phyloP scores from a whole-genome alignment of 2,329 filamentous ascomycete genomes.

The Paracamarosporium sp. region DNA sequence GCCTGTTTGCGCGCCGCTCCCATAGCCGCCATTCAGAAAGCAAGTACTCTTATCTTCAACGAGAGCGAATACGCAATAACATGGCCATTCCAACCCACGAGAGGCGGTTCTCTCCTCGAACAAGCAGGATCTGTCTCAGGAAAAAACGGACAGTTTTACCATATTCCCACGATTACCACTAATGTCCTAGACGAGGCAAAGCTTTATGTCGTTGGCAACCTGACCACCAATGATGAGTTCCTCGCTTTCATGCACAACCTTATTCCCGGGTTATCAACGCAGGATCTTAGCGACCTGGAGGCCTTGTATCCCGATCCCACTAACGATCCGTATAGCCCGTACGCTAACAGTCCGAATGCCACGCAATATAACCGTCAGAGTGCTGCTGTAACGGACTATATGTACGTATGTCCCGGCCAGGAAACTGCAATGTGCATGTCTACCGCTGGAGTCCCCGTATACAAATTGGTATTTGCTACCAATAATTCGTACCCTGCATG shows the following conservation, averaged over 20 bases:
- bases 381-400: constrained; percentile 52
- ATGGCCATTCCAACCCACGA: constrained; percentile 56
- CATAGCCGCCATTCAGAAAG: constrained; percentile 43
- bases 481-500: constrained; percentile 30
- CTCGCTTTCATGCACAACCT: constrained; percentile 34
- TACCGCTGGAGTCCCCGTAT: constrained; percentile 35
- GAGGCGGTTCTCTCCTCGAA: constrained; percentile 52
- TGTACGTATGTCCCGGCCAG: constrained; percentile 54
- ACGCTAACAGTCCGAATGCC: constrained; percentile 50
- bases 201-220: constrained; percentile 26
- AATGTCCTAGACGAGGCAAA: constrained; percentile 45
- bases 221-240: constrained; percentile 43
- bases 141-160: constrained; percentile 30
- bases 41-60: constrained; percentile 40
- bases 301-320: constrained; percentile 33
- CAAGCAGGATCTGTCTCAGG: constrained; percentile 49
- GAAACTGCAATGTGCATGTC: constrained; percentile 53
- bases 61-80: constrained; percentile 47
- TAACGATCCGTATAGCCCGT: constrained; percentile 33
- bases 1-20: constrained; percentile 48
- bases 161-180: constrained; percentile 31
- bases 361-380: constrained; percentile 54
- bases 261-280: constrained; percentile 21
- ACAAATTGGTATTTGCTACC: constrained; percentile 26
- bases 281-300: constrained; percentile 27